A percentile compares a stretch with the other conserved stretches of the same genome.
These are phyloP conservation scores for Coemansia erecta DNA, from an alignment of 192 early-diverging fungal genomes.

Conservation along the genomic window DNA sequence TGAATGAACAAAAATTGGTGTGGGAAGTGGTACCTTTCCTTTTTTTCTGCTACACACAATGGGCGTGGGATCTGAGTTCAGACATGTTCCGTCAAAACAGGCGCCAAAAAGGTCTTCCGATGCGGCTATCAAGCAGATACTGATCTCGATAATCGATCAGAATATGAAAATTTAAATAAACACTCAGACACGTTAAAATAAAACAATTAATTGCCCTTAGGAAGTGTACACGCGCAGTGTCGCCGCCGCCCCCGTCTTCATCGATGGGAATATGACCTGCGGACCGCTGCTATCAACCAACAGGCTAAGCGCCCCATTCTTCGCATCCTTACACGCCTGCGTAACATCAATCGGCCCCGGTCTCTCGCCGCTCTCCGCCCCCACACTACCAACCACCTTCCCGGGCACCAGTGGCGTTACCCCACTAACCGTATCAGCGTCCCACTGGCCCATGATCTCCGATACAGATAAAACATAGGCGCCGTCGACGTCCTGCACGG, in stretches of 20 bases:
- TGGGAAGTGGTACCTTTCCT: too few species aligned
- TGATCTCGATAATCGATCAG: too few species aligned
- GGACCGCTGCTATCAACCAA: conserved; percentile 23
- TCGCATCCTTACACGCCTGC: conserved; percentile 15
- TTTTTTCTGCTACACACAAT: too few species aligned
- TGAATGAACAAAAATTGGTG: too few species aligned
- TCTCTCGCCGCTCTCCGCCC: conserved; percentile 3
- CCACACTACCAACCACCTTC: conserved; percentile 11
- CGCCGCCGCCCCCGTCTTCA: conserved; percentile 21
- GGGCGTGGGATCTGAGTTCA: too few species aligned
- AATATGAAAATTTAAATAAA: too few species aligned
- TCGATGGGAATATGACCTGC: conserved; percentile 16
- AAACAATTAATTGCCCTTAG: too few species aligned
- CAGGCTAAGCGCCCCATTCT: conserved; percentile 6
- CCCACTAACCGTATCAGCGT: conserved; percentile 14
- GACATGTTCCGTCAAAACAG: too few species aligned
- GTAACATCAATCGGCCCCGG: conserved; percentile 20
- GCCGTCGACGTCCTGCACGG: conserved; percentile 6
- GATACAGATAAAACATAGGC: conserved; percentile 12
- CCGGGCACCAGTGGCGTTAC: conserved; percentile 9
- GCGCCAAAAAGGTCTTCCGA: too few species aligned
- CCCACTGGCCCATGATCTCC: conserved; percentile 14
- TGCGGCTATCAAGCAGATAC: too few species aligned
- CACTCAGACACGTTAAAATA: too few species aligned
- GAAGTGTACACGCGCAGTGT: conserved; percentile 5